Base-by-base conservation (phyloP, 1,284 basidiomycete genomes). In the Ceratobasidium sp. region DNA sequence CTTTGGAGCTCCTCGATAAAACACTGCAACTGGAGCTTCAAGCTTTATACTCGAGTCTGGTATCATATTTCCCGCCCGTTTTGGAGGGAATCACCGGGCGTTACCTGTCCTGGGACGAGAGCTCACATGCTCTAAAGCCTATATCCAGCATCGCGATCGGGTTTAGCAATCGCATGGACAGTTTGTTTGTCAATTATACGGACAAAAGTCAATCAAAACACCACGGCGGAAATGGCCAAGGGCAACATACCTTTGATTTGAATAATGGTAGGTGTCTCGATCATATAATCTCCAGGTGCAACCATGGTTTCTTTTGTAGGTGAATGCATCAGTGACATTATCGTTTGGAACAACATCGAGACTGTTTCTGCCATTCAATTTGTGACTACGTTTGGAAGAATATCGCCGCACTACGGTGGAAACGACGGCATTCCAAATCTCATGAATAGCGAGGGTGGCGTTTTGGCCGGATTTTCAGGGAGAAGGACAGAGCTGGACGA, bases 391-490 rank as follows among this genome's bases (percentile, higher is more conserved):
- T 23, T 5, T 3, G 65, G 65, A 2, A 18, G 46, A 6, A 27
- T 48, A 18, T 67, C 65, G 7, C 65, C 65, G 14, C 8, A 23
- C 18, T 67, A 50, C 30, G 65, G 65, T 27, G 65, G 41, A 30
- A 3, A 27, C 41, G 16, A 18, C 4, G 65, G 65, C n/a, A 30
- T 35, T 5, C 65, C 65, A 3, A 33, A 5, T 3, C n/a, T 50
- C 5, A n/a, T 67, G 44, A 52, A 20, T 50, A 27, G 65, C 12
- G 23, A 4, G 3, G 65, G 65, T 10, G n/a, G 65, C 23, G 65
- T 48, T 52, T 23, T 67, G 20, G 65, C 46, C 3, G 65, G 65
- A 23, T 38, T 67, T 14, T 48, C 65, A 10, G 65, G 65, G 5
- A 30, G 20, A 10, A 23, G 5, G 23, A 30, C 23, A 3, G 16